Percentiles rank a stretch among this genome's conserved stretches.
Conservation (phyloP, 169 alveolate genomes). For the Cryptosporidium andersoni region DNA sequence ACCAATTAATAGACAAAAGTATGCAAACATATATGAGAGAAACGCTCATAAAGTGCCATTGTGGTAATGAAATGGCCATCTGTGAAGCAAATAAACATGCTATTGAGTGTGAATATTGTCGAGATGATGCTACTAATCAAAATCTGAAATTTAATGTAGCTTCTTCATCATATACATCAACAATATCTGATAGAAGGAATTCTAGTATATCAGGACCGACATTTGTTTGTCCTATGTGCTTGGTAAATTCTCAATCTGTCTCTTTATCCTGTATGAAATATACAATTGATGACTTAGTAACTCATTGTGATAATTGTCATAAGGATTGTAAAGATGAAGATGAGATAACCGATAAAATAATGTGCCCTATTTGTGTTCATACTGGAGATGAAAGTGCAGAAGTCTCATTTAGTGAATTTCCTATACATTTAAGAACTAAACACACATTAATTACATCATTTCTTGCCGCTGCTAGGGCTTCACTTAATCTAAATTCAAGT, state of each 20-base stretch:
- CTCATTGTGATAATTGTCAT: constrained; percentile 47
- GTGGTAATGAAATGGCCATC: constrained; percentile 29
- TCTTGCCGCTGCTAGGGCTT: constrained; percentile 71
- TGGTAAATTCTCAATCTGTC: constrained; percentile 33
- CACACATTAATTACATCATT: constrained; percentile 52
- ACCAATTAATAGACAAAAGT: constrained; percentile 53
- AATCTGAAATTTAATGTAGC: constrained; percentile 3
- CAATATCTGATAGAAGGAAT: neutral
- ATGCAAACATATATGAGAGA: constrained; percentile 32
- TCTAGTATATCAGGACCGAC: constrained; percentile 16
- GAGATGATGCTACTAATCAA: constrained; percentile 13
- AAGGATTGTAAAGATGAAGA: neutral
- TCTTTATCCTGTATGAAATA: constrained; percentile 38
- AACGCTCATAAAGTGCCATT: constrained; percentile 40
- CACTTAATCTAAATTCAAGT: constrained; percentile 10
- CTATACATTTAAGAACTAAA: constrained; percentile 34
- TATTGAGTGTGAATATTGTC: constrained; percentile 22
- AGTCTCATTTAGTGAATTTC: constrained; percentile 24
- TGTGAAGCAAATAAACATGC: constrained; percentile 56
- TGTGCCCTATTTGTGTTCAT: constrained; percentile 70
- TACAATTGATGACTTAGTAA: constrained; percentile 33
- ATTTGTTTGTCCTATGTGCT: constrained; percentile 61
- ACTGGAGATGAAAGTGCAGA: constrained; percentile 69
- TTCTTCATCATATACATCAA: neutral
- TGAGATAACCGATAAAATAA: neutral